Conservation (phyloP, 805 yeast species). For the Teunomyces barrocoloradensis region DNA sequence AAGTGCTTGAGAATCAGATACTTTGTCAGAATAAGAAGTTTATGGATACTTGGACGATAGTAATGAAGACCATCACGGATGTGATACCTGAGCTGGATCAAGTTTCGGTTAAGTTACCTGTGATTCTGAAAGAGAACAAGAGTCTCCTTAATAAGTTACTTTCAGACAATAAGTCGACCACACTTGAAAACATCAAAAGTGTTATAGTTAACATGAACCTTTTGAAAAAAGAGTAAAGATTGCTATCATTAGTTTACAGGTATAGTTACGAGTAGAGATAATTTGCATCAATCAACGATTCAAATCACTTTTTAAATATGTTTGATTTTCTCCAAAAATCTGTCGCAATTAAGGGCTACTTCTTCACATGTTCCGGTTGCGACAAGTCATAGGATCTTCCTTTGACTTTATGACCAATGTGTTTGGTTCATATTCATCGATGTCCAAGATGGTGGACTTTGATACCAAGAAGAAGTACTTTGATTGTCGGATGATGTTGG, state of each 20-base stretch:
- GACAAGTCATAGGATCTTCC: conserved; percentile 85
- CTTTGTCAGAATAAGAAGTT: conserved; percentile 69
- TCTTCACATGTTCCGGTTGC: conserved; percentile 66
- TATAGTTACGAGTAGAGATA: conserved; percentile 63
- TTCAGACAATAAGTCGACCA: conserved; percentile 70
- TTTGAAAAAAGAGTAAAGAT: conserved; percentile 30
- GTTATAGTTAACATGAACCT: too few relatives aligned
- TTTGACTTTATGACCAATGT: conserved; percentile 96
- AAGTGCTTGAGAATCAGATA: conserved; percentile 58
- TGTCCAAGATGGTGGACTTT: conserved; percentile 87
- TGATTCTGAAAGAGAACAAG: conserved; percentile 60
- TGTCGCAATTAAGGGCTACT: too few relatives aligned
- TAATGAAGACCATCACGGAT: conserved; percentile 74
- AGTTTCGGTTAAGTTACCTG: conserved; percentile 48
- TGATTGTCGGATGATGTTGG: conserved; percentile 47
- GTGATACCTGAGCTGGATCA: conserved; percentile 59
- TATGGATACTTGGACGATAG: conserved; percentile 72
- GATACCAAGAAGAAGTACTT: conserved; percentile 90
- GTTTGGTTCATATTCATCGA: conserved; percentile 85
- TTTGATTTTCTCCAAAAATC: too few relatives aligned
- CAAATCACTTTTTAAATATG: conserved; percentile 31
- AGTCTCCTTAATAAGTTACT: conserved; percentile 64
- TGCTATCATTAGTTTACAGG: conserved; percentile 72
- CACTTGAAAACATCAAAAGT: too few relatives aligned
- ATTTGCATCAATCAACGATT: conserved; percentile 69